Base-by-base conservation (phyloP, 306 rosid species). In the Quercus parvula region DNA sequence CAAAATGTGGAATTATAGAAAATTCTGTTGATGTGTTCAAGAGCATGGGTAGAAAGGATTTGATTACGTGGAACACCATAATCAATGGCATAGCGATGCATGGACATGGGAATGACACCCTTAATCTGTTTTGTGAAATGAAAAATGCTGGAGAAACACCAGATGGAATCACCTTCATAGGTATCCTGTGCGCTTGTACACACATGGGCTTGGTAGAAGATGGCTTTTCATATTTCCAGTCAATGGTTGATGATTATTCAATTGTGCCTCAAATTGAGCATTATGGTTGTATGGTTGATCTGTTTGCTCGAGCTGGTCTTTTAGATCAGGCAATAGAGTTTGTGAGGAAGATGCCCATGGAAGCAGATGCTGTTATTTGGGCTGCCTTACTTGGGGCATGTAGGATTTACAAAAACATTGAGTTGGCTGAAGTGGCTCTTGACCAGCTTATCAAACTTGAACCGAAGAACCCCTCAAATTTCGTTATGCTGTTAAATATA, bases 181-280 rank as follows among this genome's bases (percentile, higher is more conserved):
- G 95, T 25, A 82, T 94, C 76, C 51, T 90, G 66, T 88, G 90
- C 55, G 88, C 95, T 17, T 94, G 97, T 70, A 64, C 86, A 2
- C 98, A 94, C 80, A 90, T 90, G 64, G 97, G 97, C 33, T 86
- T 91, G 31, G 91, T 91, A 9, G 81, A 76, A 78, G 91, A 90
- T 31, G 35, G 35, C 6, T 31, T 31, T 31, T 31, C 35, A 31
- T 31, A 31, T 31, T 31, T 31, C 6, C 35, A 4, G 35, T 31
- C 35, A 31, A 31, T 4, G 35, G 6, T 31, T 31, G 6, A 31
- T 31, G 35, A 4, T 31, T 31, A 31, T 31, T 31, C 35, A 31
- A 31, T 31, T 31, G 35, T 31, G 35, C 35, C 6, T 31, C 35
- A 1, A 31, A 31, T 31, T 31, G 35, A 31, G 35, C 35, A 31